Base-by-base conservation (phyloP, 257 asterid species). In the Nicotiana obtusifolia region DNA sequence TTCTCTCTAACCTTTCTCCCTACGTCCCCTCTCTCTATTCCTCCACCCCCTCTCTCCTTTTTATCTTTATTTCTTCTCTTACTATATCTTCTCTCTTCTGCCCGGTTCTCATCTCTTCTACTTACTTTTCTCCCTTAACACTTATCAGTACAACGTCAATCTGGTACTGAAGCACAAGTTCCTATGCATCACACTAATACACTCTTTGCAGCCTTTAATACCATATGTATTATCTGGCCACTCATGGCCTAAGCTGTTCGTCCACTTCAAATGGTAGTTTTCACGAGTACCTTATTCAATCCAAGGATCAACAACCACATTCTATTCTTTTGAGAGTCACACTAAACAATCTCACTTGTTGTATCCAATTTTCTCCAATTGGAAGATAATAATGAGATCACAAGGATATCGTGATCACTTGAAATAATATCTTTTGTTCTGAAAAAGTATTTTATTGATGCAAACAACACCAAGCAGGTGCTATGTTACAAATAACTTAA, bases 381-480 rank as follows among this genome's bases (percentile, higher is more conserved):
- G 16, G 71, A 64, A 62, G 71, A 64, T 11, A 64, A 64, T 64
- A 26, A 28, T 26, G 71, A 64, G 41, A 28, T 64, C 78, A 71
- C 44, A 31, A 44, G 77, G 77, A n/a, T 71, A 44, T 22, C 52
- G 30, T 71, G 6, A 71, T 20, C 59, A 44, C 59, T 41, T 71
- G 35, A 71, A n/a, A 69, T 19, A 19, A 68, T 53, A 5, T 37
- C 77, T 68, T 68, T 69, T 41, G 49, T 71, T 71, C 35, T 20
- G 59, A n/a, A 10, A 20, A 69, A 19, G 59, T 20, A 69, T 20
- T 11, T 41, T 41, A 71, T 41, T 14, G 33, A 71, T 10, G 11
- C 78, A 71, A 71, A 71, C 59, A 44, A 41, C 78, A 71, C 35
- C 78, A 44, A 20, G 59, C 35, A 41, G 78, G 78, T 20, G 78